phyloP scores from a whole-genome alignment of 2,329 filamentous ascomycete genomes.

The Cercospora zeae-maydis region DNA sequence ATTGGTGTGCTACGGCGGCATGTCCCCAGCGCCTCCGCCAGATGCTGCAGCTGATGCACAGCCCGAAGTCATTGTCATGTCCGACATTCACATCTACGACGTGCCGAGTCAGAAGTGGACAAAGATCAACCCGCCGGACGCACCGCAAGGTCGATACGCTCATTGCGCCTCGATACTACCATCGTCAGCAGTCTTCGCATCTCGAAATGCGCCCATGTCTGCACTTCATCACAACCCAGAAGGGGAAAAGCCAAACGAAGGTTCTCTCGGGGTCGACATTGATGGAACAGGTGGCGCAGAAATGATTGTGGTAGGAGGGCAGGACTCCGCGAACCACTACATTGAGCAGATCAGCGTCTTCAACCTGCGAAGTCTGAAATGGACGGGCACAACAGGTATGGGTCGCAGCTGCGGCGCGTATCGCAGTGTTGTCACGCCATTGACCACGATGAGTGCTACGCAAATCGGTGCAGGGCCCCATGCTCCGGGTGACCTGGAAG shows the following conservation, averaged over 20 bases:
- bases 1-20: slow-evolving; percentile 95
- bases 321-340: slow-evolving; percentile 97
- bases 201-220: slow-evolving; percentile 75
- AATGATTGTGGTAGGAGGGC: slow-evolving; percentile 94
- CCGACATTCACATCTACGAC: slow-evolving; percentile 94
- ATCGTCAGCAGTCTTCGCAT: slow-evolving; percentile 82
- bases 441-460: slow-evolving; percentile 63
- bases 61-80: slow-evolving; percentile 79
- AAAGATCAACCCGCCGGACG: slow-evolving; percentile 66
- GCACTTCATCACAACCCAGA: slow-evolving; percentile 87
- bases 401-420: slow-evolving; percentile 95
- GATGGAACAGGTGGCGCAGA: slow-evolving; percentile 90
- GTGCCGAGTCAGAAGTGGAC: slow-evolving; percentile 80
- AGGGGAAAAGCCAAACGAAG: slow-evolving; percentile 78
- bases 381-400: slow-evolving; percentile 83
- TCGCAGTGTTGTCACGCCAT: slow-evolving; percentile 85
- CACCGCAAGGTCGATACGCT: slow-evolving; percentile 90
- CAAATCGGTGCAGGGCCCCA: slow-evolving; percentile 61
- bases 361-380: slow-evolving; percentile 90
- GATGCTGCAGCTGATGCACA: slow-evolving; percentile 68
- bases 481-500: slow-evolving; percentile 42
- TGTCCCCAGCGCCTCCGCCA: slow-evolving; percentile 65
- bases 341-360: slow-evolving; percentile 99
- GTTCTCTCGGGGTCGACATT: slow-evolving; percentile 79
- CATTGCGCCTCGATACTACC: slow-evolving; percentile 92